A percentile compares a stretch with the other conserved stretches of the same genome.
Conservation (phyloP, 2,329 filamentous ascomycete species). For the Verticillium alfalfae region DNA sequence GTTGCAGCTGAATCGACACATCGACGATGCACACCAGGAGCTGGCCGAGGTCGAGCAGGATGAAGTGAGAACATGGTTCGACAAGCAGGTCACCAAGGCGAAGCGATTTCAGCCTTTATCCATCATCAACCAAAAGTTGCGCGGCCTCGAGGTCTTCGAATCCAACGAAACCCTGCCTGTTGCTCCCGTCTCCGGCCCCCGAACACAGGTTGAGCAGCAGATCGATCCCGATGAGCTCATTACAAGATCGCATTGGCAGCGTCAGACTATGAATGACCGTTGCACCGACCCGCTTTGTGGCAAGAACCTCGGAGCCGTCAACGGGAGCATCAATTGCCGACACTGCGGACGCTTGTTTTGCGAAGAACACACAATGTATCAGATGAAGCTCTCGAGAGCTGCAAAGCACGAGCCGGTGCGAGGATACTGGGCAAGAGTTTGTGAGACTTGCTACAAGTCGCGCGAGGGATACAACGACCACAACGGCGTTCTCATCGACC, state of each 20-base stretch:
- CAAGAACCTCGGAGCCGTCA: constrained; percentile 70
- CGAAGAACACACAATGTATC: constrained; percentile 98
- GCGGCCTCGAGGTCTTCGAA: constrained; percentile 89
- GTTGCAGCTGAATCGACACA: constrained; percentile 75
- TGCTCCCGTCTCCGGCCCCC: constrained; percentile 17
- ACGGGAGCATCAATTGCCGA: constrained; percentile 85
- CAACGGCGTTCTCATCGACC: constrained; percentile 64
- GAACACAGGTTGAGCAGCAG: constrained; percentile 34
- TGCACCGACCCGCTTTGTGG: constrained; percentile 88
- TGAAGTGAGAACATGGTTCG: constrained; percentile 96
- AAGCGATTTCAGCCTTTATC: constrained; percentile 90
- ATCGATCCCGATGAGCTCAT: constrained; percentile 86
- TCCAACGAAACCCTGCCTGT: constrained; percentile 65
- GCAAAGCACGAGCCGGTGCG: constrained; percentile 85
- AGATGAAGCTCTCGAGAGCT: constrained; percentile 92
- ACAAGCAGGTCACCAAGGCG: constrained; percentile 87
- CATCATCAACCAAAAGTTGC: constrained; percentile 87
- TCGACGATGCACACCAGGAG: constrained; percentile 88
- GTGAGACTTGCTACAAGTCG: constrained; percentile 98
- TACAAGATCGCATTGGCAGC: constrained; percentile 84
- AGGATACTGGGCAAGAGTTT: constrained; percentile 90
- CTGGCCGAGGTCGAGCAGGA: constrained; percentile 84
- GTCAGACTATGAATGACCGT: constrained; percentile 63
- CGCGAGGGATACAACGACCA: constrained; percentile 93
- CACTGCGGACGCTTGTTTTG: constrained; percentile 93